Base-by-base conservation (phyloP, 1,284 basidiomycete species). In the Trichosporon sp. region DNA sequence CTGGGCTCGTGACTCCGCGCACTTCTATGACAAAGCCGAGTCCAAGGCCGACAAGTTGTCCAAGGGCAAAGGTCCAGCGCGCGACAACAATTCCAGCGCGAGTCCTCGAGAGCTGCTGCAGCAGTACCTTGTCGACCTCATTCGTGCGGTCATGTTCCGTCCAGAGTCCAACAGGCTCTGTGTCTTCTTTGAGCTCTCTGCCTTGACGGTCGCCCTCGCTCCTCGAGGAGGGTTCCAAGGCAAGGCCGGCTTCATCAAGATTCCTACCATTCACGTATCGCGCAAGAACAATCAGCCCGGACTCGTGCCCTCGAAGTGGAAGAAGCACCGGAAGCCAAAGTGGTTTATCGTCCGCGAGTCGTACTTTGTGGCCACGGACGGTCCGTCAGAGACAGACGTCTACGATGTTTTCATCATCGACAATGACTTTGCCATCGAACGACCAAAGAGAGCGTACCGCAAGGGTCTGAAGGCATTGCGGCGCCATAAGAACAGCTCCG, bases 371-470 rank as follows among this genome's bases (percentile, higher is more conserved):
- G 87, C 89, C 1, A 85, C 95, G 29, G 87, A 91, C 69, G 91
- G 96, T 69, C 90, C 92, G 29, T 92, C 92, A 67, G 70, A 93
- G 88, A 82, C 88, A 4, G 83, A 84, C 33, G 82, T 97, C 32
- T 92, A 91, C 86, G 96, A 99, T 68, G 93, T 98, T 21, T 97
- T 99, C 81, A 82, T 98, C 37, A 83, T 99, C 66, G 96, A 99
- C 76, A 83, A 86, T 2, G 90, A 95, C 73, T 99, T 99, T 77
- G 84, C 85, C 61, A 92, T 98, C 59, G 88, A 95, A 64, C 71
- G 80, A 13, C 80, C 80, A 0, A 79, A 78, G 65, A 70, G 80
- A 59, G 77, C 69, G n/a, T 76, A 78, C 58, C 72, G 80, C 33
- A 72, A 73, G 21, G 79, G 78, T 1, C 60, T 80, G 32, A 46